Evolutionary conservation across 2,329 filamentous ascomycete genomes (phyloP).

Genomic region (Huntiella moniliformis): DNA sequence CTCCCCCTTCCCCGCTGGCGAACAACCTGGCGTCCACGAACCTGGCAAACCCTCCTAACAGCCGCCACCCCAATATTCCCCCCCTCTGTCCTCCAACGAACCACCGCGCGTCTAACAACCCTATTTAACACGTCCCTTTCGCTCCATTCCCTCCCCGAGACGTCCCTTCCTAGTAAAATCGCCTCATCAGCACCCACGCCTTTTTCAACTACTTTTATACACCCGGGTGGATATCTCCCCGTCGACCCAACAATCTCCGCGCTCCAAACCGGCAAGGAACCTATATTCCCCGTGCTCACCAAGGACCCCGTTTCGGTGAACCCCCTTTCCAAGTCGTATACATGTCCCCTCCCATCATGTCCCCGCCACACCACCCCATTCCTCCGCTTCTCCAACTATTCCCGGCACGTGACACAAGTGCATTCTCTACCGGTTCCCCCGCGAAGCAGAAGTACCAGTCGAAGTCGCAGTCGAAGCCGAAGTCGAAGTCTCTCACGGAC

Average conservation of each 20-base stretch:
- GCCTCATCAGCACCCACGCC: background rate
- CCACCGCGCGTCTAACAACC: constrained; percentile 53
- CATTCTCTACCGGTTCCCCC: constrained; percentile 17
- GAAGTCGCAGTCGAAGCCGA: constrained; percentile 15
- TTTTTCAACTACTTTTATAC: background rate
- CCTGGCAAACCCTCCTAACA: constrained; percentile 76
- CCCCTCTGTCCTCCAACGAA: constrained; percentile 42
- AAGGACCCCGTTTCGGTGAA: background rate
- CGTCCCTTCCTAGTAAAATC: background rate
- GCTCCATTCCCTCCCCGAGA: constrained; percentile 34
- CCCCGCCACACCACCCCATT: constrained; percentile 22
- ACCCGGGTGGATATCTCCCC: constrained; percentile 1
- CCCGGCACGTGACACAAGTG: constrained; percentile 21
- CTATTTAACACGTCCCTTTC: constrained; percentile 58
- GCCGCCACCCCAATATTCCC: constrained; percentile 59
- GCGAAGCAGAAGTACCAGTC: background rate
- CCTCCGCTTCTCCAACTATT: constrained; percentile 19
- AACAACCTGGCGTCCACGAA: constrained; percentile 31
- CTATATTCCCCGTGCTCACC: background rate
- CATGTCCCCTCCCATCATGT: constrained; percentile 22
- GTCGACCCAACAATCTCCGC: constrained; percentile 15
- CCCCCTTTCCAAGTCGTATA: constrained; percentile 13
- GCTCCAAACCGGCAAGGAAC: constrained; percentile 15
- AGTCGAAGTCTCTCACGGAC: constrained; percentile 19
- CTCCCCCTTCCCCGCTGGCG: constrained; percentile 15